These are phyloP conservation scores for Gossypium thurberi DNA, from an alignment of 345 rosid genomes.

Conservation along the genomic window DNA sequence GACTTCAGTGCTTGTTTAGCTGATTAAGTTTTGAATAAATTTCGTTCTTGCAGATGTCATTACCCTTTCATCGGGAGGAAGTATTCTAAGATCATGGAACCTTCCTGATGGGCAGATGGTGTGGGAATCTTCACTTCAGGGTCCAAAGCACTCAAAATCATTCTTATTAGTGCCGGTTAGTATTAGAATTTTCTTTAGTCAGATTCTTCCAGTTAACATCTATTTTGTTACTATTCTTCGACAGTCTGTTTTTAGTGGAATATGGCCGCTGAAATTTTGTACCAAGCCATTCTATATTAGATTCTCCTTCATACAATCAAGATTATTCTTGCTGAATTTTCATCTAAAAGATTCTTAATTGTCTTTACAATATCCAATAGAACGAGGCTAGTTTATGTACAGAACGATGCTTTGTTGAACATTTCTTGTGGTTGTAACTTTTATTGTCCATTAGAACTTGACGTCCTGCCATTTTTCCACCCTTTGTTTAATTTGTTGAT, in stretches of 20 bases:
- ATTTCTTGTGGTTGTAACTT: neutral
- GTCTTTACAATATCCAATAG: neutral
- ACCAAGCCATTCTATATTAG: neutral
- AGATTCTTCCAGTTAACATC: neutral
- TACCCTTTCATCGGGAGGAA: conserved; percentile 77
- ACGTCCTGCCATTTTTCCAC: neutral
- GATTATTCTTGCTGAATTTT: neutral
- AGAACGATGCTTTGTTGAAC: neutral
- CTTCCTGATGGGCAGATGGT: conserved; percentile 99
- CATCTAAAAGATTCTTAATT: neutral
- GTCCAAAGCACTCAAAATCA: conserved; percentile 53
- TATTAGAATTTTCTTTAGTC: neutral
- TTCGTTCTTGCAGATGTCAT: conserved; percentile 57
- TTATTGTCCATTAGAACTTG: neutral
- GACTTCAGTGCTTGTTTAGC: neutral
- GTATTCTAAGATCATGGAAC: conserved; percentile 87
- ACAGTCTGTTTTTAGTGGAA: neutral
- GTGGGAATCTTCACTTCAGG: conserved; percentile 75
- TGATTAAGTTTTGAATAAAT: conserved; percentile 5
- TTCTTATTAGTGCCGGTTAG: conserved; percentile 60
- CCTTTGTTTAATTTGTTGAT: neutral
- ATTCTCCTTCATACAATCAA: neutral
- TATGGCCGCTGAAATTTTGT: neutral
- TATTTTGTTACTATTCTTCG: neutral
- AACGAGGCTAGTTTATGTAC: neutral